A percentile compares a stretch with the other conserved stretches of the same genome.
These are phyloP conservation scores for Globisporangium abappressorium DNA, from an alignment of 352 stramenopile genomes.

Conservation along the genomic window DNA sequence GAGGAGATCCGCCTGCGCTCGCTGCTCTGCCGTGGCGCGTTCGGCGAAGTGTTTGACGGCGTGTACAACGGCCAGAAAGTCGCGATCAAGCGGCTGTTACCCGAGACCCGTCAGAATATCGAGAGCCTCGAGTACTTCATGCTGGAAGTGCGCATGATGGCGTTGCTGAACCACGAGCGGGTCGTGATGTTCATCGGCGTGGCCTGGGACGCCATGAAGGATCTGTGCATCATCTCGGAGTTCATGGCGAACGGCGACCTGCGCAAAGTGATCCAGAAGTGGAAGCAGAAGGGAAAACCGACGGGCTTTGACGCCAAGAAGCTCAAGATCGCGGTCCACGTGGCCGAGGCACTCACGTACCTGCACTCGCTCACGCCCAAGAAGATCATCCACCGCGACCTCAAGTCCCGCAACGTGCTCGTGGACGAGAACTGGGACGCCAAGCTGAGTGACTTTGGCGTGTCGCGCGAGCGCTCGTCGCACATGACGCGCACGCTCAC, in stretches of 20 bases:
- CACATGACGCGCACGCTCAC: slow-evolving; percentile 40
- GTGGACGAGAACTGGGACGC: slow-evolving; percentile 35
- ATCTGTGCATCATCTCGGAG: slow-evolving; percentile 35
- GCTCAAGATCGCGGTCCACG: slow-evolving; percentile 47
- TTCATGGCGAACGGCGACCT: slow-evolving; percentile 38
- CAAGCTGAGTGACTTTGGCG: slow-evolving; percentile 62
- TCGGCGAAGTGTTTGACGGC: slow-evolving; percentile 43
- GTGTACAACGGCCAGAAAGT: slow-evolving; percentile 35
- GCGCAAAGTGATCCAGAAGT: slow-evolving; percentile 25
- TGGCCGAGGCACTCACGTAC: slow-evolving; percentile 58
- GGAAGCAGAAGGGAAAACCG: slow-evolving; percentile 8
- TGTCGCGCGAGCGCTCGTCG: slow-evolving; percentile 31
- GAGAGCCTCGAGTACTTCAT: slow-evolving; percentile 49
- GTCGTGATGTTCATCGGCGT: slow-evolving; percentile 40
- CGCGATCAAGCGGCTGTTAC: slow-evolving; percentile 48
- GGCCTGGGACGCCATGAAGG: slow-evolving; percentile 31
- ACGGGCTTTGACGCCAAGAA: slow-evolving; percentile 27
- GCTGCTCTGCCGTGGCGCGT: slow-evolving; percentile 43
- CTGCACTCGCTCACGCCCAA: slow-evolving; percentile 49
- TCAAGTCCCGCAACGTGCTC: slow-evolving; percentile 84
- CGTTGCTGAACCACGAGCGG: slow-evolving; percentile 37
- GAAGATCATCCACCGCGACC: slow-evolving; percentile 81
- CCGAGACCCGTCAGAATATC: slow-evolving; percentile 37
- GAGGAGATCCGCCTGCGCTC: slow-evolving; percentile 33
- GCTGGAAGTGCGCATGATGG: slow-evolving; percentile 43